Base-by-base conservation (phyloP, 305 asterid genomes). In the Fraxinus albicans region DNA sequence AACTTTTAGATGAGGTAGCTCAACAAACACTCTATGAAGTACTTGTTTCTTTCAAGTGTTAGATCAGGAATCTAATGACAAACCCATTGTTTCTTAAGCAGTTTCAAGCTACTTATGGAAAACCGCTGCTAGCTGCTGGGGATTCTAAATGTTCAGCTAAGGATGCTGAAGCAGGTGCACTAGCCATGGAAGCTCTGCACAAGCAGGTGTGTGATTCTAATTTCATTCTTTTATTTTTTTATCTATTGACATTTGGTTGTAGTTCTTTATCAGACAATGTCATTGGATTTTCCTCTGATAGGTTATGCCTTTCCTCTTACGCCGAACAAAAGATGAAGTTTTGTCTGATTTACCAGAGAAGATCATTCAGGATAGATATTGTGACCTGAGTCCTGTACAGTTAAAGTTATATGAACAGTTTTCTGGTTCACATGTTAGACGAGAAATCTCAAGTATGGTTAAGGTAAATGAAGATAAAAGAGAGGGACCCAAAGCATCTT, bases 121-220 rank as follows among this genome's bases (percentile, higher is more conserved):
- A 96, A 84, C 99, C 98, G 67, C 90, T 96, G 76, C 81, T 90
- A 87, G 98, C 99, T 73, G 90, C 98, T 38, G 90, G 98, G 80
- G 99, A 94, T 85, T 93, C 98, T 53, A 96, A 96, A 89, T 94
- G 99, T 90, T 91, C 98, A 31, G 93, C 98, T 81, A 96, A 91
- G 88, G 99, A 93, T 88, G 98, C 98, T 72, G 99, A 96, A 89
- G 98, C 94, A 69, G 98, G 99, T 86, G 92, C 90, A 53, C 94
- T 96, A 81, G 98, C 98, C 72, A 93, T 96, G 98, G 99, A 96
- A 92, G 98, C 99, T 85, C 88, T 96, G 92, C 99, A 94, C 89
- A 96, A 96, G 89, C 98, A 96, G 98, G 99, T 96, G 80, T 85
- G 74, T 23, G 72, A 74, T 74, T 63, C 31, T 74, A n/a, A 31